Conservation (phyloP, 2,329 filamentous ascomycete genomes). For the Juglanconis oblonga region DNA sequence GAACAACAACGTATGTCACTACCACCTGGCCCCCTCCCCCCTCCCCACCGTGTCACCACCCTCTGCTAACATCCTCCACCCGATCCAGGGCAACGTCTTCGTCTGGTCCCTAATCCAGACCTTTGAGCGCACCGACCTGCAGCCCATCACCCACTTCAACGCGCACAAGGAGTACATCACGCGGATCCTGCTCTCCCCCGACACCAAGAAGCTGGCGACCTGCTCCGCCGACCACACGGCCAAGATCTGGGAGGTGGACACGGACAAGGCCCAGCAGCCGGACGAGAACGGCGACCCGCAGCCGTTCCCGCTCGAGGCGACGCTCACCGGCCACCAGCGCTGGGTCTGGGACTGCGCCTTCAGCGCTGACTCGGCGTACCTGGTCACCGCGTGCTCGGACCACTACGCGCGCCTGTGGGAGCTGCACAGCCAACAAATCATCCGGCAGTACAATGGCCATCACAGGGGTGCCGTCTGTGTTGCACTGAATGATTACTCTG, state of each 20-base stretch:
- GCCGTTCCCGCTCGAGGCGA: constrained; percentile 79
- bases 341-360: constrained; percentile 99
- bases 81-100: constrained; percentile 81
- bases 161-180: constrained; percentile 93
- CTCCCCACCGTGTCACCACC: not conserved
- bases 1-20: constrained; percentile 71
- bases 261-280: constrained; percentile 42
- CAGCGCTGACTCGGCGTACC: constrained; percentile 86
- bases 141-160: constrained; percentile 84
- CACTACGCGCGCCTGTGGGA: constrained; percentile 94
- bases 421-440: constrained; percentile 79
- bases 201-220: constrained; percentile 90
- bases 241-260: constrained; percentile 92
- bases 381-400: constrained; percentile 90
- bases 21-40: not conserved
- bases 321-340: constrained; percentile 83
- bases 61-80: not conserved
- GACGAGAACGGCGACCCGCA: constrained; percentile 39
- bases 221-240: constrained; percentile 92
- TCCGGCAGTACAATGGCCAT: constrained; percentile 92
- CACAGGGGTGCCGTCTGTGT: constrained; percentile 91
- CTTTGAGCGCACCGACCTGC: constrained; percentile 76
- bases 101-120: constrained; percentile 92
- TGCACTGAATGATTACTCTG: constrained; percentile 82
- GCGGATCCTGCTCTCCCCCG: constrained; percentile 83